Base-by-base conservation (phyloP, 1,139 yeast species). In the Saccharomyces hybrid region DNA sequence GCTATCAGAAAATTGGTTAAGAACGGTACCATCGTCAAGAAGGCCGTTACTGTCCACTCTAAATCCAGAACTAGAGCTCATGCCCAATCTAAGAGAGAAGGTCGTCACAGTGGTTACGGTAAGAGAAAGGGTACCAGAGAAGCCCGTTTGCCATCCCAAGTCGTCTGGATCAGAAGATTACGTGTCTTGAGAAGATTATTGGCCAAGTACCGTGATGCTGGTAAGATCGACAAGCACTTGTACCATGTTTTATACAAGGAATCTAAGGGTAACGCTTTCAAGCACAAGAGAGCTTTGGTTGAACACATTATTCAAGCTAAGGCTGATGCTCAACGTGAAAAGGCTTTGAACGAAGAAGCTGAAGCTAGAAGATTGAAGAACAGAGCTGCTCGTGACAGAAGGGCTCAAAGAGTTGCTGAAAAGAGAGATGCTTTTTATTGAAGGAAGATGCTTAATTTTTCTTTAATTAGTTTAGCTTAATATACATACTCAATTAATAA, bases 61-160 rank as follows among this genome's bases (percentile, higher is more conserved):
- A 89, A 97, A 84, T 85, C 98, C 67, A 90, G 96, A 78, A 96
- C 98, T 73, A 89, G 98, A 82, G 96, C 95, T 73, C 82, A 88
- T 77, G 90, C 90, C 73, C 97, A 88, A 81, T 90, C 98, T 76
- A 91, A 90, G 86, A 85, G 91, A 79, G 85, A 84, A 74, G 99
- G 99, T 81, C 95, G 99, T 84, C 99, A 93, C 90, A 86, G 88
- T 80, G 99, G 99, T 84, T 88, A 84, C 90, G 99, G 99, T 93
- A 93, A 93, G 89, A 90, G 99, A 86, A 93, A 93, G 88, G 99
- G 99, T 93, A 93, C 99, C 81, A 90, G 87, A 77, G 96, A 93
- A 78, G 99, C 99, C 70, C 91, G 99, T 84, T 88, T 93, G 95
- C 95, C 98, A 75, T 80, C 96, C 71, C 95, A 89, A 80, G 96